These are phyloP conservation scores for Podaxis mareebaensis DNA, from an alignment of 768 basidiomycete genomes.

Conservation along the genomic window DNA sequence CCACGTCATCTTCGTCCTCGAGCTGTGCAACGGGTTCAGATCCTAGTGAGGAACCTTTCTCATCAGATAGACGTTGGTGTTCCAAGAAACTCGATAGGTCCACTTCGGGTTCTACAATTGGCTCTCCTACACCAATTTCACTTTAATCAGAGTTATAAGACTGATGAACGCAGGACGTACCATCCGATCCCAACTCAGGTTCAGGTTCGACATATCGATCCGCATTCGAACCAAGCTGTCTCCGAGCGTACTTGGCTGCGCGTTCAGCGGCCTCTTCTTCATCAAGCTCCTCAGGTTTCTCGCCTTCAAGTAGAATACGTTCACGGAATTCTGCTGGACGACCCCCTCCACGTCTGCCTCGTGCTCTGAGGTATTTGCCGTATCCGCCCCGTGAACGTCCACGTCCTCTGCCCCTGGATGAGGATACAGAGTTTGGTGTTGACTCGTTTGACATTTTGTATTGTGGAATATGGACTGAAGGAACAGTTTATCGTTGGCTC, in stretches of 20 bases:
- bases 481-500: too few species aligned
- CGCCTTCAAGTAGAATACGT: constrained; percentile 63
- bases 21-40: constrained; percentile 25
- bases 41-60: constrained; percentile 24
- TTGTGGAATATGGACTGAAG: not conserved
- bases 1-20: constrained; percentile 60
- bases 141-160: not conserved
- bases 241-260: constrained; percentile 50
- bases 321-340: constrained; percentile 68
- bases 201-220: constrained; percentile 76
- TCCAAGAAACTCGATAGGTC: constrained; percentile 70
- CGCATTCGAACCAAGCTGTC: constrained; percentile 66
- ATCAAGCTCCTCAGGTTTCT: constrained; percentile 44
- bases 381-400: constrained; percentile 66
- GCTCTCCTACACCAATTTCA: constrained; percentile 49
- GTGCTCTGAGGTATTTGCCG: constrained; percentile 74
- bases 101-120: constrained; percentile 67
- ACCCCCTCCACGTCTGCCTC: constrained; percentile 57
- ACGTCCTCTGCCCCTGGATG: constrained; percentile 46
- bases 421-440: not conserved
- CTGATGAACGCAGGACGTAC: constrained; percentile 33
- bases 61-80: constrained; percentile 53
- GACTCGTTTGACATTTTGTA: constrained; percentile 11
- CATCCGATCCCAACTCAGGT: constrained; percentile 70
- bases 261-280: constrained; percentile 52